These are phyloP conservation scores for Chloris gayana DNA, from an alignment of 176 grass and related monocot species.

Conservation along the genomic window DNA sequence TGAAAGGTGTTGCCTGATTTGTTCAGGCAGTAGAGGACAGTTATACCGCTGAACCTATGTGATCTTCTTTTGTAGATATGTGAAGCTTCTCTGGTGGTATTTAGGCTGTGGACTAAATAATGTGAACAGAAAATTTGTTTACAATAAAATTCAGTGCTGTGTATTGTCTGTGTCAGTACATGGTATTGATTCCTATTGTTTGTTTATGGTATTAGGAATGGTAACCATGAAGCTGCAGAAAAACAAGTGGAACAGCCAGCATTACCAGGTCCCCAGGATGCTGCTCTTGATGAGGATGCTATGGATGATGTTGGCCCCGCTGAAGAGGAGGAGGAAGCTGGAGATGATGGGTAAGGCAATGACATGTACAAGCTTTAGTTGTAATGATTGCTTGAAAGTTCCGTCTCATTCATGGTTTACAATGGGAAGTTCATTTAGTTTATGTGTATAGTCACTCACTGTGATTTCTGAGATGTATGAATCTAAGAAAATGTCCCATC, in stretches of 20 bases:
- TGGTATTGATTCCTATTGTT: background rate
- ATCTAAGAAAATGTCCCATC: background rate
- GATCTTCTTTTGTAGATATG: no score
- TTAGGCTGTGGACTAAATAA: background rate
- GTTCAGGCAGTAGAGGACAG: no score
- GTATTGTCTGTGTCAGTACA: background rate
- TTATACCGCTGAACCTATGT: no score
- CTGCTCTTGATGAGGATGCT: conserved; percentile 39
- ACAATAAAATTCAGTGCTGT: background rate
- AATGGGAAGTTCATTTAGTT: background rate
- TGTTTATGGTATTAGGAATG: conserved; percentile 29
- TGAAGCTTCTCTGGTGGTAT: background rate
- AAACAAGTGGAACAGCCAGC: background rate
- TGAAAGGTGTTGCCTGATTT: no score
- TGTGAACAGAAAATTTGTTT: background rate
- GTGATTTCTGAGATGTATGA: background rate
- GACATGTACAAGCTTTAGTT: background rate
- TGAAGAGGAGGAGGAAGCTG: conserved; percentile 58
- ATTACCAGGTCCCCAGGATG: conserved; percentile 49
- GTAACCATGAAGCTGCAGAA: conserved; percentile 7
- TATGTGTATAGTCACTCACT: background rate
- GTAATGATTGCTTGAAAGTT: background rate
- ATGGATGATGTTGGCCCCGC: conserved; percentile 42
- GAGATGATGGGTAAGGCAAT: conserved; percentile 54
- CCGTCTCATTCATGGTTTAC: background rate